Evolutionary conservation across 345 rosid species (phyloP), one percentile per base, ranked within the genome.

Genomic region (Moringa oleifera): DNA sequence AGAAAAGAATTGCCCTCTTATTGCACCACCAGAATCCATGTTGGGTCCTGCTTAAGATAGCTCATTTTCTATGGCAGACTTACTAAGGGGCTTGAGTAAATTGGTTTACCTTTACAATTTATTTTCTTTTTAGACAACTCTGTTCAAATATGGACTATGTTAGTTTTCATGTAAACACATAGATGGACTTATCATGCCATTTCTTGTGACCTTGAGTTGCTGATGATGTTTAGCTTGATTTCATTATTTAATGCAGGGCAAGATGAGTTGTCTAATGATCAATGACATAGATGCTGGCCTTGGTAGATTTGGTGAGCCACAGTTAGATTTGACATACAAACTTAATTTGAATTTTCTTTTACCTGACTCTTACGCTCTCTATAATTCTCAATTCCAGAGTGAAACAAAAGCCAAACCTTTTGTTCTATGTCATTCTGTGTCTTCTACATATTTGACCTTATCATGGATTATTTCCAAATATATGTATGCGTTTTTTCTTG

Each of bases 211-310:
- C 17, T 11, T 11, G 12, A 41, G 47, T 15, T 41, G 12, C 12
- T 41, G 17, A 41, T 41, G 47, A 41, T 24, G 16, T 55, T 55
- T 23, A 53, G 33, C 18, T 28, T 75, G 62, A 24, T 23, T 5
- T 75, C 37, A 28, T 57, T 55, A 60, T 47, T 58, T 62, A 68
- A 75, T 83, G 79, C 90, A 89, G 97, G 98, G 98, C n/a, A 93
- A 87, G 75, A 85, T 93, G 94, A 90, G 90, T 70, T 91, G 96
- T 81, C 81, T 90, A 74, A 87, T 93, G 94, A 81, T 93, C 78
- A 87, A 90, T 80, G 97, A 93, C 65, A 81, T 90, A 65, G 98
- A 93, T 81, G 98, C 94, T 70, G 98, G 98, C 63, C 87, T 87
- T 68, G 97, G 98, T 62, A 83, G 97, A 87, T 93, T 93, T 71